Evolutionary conservation across 176 grass and related monocot species (phyloP).

Genomic region (Carex cristatella): DNA sequence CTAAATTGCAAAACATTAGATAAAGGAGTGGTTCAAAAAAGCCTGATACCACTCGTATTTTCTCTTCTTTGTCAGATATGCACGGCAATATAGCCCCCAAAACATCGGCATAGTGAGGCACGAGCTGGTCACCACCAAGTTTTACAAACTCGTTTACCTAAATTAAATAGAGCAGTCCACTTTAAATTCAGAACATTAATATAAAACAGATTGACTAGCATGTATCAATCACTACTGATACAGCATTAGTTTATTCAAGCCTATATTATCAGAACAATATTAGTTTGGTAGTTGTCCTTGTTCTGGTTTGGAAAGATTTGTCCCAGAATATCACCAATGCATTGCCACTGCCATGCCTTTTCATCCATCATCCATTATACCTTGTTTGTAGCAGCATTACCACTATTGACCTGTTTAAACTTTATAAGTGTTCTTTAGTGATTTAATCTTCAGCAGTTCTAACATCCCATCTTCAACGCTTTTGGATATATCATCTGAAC

Average conservation of each 20-base stretch:
- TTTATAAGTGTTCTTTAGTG: background rate
- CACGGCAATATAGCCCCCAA: slow-evolving; percentile 94
- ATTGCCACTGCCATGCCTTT: background rate
- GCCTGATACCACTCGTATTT: slow-evolving; percentile 79
- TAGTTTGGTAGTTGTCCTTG: background rate
- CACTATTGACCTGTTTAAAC: background rate
- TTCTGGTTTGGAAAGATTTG: background rate
- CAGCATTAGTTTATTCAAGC: background rate
- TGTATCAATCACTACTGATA: background rate
- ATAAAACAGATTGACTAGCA: slow-evolving; percentile 1
- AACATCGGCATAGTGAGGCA: slow-evolving; percentile 98
- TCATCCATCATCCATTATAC: background rate
- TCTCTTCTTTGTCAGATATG: slow-evolving; percentile 95
- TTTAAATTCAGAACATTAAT: slow-evolving; percentile 13
- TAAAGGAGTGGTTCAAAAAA: slow-evolving; percentile 1
- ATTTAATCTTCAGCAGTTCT: background rate
- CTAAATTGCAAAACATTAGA: background rate
- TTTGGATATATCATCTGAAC: background rate
- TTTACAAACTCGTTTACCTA: slow-evolving; percentile 99
- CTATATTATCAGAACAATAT: background rate
- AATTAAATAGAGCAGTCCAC: slow-evolving; percentile 11
- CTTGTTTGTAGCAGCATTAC: background rate
- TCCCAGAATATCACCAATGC: background rate
- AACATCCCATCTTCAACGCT: background rate
- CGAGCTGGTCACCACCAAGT: slow-evolving; percentile 95